Base-by-base conservation (phyloP, 768 basidiomycete species). In the Russula emetica region DNA sequence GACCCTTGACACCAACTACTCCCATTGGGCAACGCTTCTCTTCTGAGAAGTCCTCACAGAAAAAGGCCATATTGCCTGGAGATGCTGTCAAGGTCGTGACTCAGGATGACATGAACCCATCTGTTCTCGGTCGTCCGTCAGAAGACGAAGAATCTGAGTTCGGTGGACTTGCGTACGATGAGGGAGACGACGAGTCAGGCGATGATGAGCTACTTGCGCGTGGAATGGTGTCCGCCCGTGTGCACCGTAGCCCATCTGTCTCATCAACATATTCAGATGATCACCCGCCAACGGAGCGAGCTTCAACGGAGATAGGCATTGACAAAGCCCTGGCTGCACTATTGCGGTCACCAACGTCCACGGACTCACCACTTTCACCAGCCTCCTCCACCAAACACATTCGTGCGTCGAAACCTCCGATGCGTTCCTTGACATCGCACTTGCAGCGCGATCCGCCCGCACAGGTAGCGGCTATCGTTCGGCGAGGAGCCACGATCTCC, bases 1-100 rank as follows among this genome's bases (percentile, higher is more conserved):
- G 78, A 28, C 68, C 68, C 14, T 47, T 52, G 42, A 69, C 68
- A 20, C 68, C 68, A 36, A 69, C 63, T 20, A 62, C 67, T 22
- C 67, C 64, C 28, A 58, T 34, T 16, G 32, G 13, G 16, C 55
- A 30, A 32, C 26, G 77, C 5, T 73, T 86, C 64, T 81, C 83
- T 10, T 82, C 87, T 71, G 84, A 86, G 61, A 82, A 82, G 67
- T 77, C 80, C 69, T 81, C 80, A 72, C 63, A 73, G 70, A 64
- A 71, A 55, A 65, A 71, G 47, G 53, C 64, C 16, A 14, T 24
- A 51, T 62, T 32, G 58, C 50, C 63, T 22, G 60, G 49, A 40
- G 66, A 30, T 55, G 51, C 38, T 9, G 20, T 67, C 10, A 55
- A 56, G 32, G 66, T 67, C 42, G 63, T 64, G 16, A 64, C 49